phyloP scores from a whole-genome alignment of 139 green algal species.

The Spirogloea muscicola region DNA sequence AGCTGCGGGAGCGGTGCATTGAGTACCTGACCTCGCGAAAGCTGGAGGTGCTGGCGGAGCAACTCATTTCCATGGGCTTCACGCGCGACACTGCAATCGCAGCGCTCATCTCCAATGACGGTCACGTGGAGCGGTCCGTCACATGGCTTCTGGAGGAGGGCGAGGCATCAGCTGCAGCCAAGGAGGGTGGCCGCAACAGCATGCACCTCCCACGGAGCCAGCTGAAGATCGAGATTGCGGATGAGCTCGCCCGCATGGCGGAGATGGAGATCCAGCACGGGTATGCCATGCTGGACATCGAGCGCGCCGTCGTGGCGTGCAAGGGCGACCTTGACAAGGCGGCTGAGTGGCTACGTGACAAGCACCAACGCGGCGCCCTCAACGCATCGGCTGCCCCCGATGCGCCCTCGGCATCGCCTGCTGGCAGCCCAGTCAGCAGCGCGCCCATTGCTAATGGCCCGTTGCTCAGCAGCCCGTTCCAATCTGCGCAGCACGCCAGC shows the following conservation, averaged over 20 bases:
- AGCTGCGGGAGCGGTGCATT: slow-evolving; percentile 40
- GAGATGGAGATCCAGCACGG: slow-evolving; percentile 41
- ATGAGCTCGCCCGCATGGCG: slow-evolving; percentile 32
- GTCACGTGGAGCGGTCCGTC: slow-evolving; percentile 33
- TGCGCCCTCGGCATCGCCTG: background rate
- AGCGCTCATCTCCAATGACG: slow-evolving; percentile 36
- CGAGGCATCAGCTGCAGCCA: background rate
- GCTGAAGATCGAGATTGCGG: slow-evolving; percentile 41
- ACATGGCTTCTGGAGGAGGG: slow-evolving; percentile 34
- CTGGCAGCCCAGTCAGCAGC: background rate
- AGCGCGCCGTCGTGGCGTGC: slow-evolving; percentile 24
- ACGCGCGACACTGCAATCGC: slow-evolving; percentile 24
- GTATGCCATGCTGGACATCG: slow-evolving; percentile 17
- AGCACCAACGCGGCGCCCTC: slow-evolving; percentile 7
- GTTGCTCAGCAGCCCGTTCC: background rate
- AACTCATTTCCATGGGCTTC: slow-evolving; percentile 44
- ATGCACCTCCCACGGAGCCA: background rate
- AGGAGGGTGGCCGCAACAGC: background rate
- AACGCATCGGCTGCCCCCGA: background rate
- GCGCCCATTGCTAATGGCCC: background rate
- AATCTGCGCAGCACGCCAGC: background rate
- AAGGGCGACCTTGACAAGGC: slow-evolving; percentile 43
- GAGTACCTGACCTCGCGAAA: slow-evolving; percentile 36
- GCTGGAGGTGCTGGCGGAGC: slow-evolving; percentile 37
- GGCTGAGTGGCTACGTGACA: slow-evolving; percentile 8